These are phyloP conservation scores for Angophora floribunda DNA, from an alignment of 345 rosid species.

Conservation along the genomic window DNA sequence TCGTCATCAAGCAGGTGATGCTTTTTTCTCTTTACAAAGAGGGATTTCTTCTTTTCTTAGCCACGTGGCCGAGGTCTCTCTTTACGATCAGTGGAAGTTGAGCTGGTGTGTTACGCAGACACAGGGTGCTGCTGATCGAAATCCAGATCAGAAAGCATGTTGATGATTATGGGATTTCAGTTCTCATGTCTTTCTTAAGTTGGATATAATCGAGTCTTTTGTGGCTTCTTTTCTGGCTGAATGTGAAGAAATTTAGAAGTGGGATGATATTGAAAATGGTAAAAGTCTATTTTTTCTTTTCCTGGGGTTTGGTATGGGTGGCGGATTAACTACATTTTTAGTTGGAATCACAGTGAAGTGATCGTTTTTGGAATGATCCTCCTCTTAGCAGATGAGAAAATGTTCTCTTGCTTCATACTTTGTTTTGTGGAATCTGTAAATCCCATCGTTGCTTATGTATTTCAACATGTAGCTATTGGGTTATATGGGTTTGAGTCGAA, in stretches of 20 bases:
- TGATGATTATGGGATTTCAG: background rate
- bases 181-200: background rate
- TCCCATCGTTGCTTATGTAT: background rate
- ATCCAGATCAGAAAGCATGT: background rate
- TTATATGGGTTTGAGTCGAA: background rate
- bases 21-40: background rate
- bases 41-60: background rate
- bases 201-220: background rate
- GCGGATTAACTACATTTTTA: background rate
- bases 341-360: background rate
- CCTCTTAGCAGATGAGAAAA: background rate
- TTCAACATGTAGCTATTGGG: background rate
- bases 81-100: background rate
- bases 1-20: constrained; percentile 82
- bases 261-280: background rate
- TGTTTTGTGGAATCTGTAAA: background rate
- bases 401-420: background rate
- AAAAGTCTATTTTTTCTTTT: background rate
- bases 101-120: background rate
- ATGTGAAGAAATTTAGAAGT: background rate
- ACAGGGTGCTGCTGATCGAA: background rate
- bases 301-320: background rate
- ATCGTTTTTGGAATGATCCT: background rate
- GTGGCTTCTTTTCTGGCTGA: background rate
- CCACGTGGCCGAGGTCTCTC: background rate